Conservation (phyloP, 225 moss, liverwort and hornwort species). For the Thuidium tamariscinum region DNA sequence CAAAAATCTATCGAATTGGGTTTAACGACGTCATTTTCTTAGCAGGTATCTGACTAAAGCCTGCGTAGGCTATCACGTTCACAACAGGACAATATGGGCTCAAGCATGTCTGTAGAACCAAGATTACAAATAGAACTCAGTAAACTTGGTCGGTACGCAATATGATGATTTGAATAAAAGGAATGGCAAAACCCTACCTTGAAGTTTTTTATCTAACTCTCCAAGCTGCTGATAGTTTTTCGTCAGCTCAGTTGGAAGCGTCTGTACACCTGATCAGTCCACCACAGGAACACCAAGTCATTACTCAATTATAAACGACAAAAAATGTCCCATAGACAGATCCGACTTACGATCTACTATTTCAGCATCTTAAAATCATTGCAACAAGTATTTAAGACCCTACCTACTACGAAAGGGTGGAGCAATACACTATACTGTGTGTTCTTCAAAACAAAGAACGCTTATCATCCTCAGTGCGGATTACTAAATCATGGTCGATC, state of each 20-base stretch:
- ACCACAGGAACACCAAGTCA: neutral
- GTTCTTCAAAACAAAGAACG: neutral
- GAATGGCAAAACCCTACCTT: slow-evolving; percentile 15
- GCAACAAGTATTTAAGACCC: neutral
- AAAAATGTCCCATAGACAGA: neutral
- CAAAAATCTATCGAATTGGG: neutral
- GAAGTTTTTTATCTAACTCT: slow-evolving; percentile 44
- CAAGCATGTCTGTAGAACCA: neutral
- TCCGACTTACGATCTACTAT: neutral
- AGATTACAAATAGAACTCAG: neutral
- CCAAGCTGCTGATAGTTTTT: slow-evolving; percentile 51
- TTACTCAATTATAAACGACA: neutral
- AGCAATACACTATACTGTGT: neutral
- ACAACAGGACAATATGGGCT: neutral
- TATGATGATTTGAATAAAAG: neutral
- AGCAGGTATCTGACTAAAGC: neutral
- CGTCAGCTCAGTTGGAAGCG: slow-evolving; percentile 44
- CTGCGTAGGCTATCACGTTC: neutral
- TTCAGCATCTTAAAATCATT: neutral
- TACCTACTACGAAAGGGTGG: neutral
- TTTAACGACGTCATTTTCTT: neutral
- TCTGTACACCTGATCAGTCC: slow-evolving; percentile 32
- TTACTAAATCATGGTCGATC: neutral
- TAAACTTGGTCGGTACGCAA: neutral
- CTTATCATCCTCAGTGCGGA: neutral